Evolutionary conservation across 129 eudicot species (phyloP), one percentile per base, ranked within the genome.

Genomic region (Flaveria linearis): DNA sequence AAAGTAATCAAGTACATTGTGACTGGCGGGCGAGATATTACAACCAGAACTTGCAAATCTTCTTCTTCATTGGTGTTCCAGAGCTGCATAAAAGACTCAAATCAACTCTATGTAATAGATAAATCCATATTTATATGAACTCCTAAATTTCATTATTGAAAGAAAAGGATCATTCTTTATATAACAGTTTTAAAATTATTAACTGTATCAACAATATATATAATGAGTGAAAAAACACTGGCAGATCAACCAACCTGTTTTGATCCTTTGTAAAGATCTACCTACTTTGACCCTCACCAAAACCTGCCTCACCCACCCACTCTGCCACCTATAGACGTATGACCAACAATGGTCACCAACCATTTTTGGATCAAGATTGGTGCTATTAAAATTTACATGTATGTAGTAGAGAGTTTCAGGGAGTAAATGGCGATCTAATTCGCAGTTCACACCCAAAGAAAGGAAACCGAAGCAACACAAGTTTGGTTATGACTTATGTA

Each of bases 11-110:
- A 87, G 78, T 86, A 92, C 98, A 88, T 77, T 88, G 88, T 93
- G 58, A 87, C 80, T 9, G 98, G 98, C 20, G 98, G 98, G 53
- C 92, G 92, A 42, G 97, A 88, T 80, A 90, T 86, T 15, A 88
- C 65, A 78, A 88, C 97, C 15, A 93, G 68, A 74, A 93, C 78
- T 60, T 93, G 97, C 82, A 93, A 76, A 84, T 93, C 97, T 63
- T 93, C 95, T 4, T 71, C 60, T 50, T 85, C 86, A 72, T 85
- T 83, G 16, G 97, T 88, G 84, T 90, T 93, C 85, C 86, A 75
- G 55, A 93, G 81, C 98, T 93, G 96, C 62, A 33, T 41, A 75
- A 66, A 80, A 42, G 18, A 73, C 15, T n/a, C 26, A 1, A 51
- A 72, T 72, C 46, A 72, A 52, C 25, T 42, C 57, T 36, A 17